A percentile compares a stretch with the other conserved stretches of the same genome.
Conservation (phyloP, 257 asterid genomes). For the Solanum pimpinellifolium region DNA sequence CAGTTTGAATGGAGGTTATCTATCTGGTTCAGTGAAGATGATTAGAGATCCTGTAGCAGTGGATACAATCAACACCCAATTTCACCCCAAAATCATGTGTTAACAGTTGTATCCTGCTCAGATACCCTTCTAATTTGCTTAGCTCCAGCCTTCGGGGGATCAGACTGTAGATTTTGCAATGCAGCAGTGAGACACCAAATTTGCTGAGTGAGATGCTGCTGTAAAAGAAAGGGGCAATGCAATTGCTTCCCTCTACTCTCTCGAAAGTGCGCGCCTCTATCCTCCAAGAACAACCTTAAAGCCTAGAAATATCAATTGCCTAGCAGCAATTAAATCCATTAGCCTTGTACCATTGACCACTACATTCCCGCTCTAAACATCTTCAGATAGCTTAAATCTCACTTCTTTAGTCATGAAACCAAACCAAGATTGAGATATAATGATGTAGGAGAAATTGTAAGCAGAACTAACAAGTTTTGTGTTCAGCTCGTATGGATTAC, state of each 20-base stretch:
- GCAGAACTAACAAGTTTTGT: constrained; percentile 63
- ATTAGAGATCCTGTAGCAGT: constrained; percentile 43
- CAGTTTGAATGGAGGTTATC: background rate
- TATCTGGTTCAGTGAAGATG: constrained; percentile 25
- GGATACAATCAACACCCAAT: constrained; percentile 42
- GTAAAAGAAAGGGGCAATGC: constrained; percentile 45
- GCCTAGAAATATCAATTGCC: constrained; percentile 69
- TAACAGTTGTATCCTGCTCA: constrained; percentile 41
- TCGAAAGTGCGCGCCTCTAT: constrained; percentile 17
- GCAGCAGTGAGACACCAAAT: background rate
- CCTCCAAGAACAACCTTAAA: constrained; percentile 77
- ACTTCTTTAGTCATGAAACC: constrained; percentile 52
- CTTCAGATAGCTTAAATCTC: constrained; percentile 28
- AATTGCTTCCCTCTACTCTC: background rate
- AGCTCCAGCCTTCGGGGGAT: constrained; percentile 47
- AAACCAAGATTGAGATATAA: constrained; percentile 71
- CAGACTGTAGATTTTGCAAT: constrained; percentile 16
- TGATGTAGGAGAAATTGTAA: constrained; percentile 61
- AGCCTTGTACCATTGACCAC: constrained; percentile 70
- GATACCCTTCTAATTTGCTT: constrained; percentile 40
- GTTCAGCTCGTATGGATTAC: constrained; percentile 78
- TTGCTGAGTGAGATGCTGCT: background rate
- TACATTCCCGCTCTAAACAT: constrained; percentile 34
- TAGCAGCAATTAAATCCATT: constrained; percentile 68
- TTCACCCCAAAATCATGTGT: constrained; percentile 30